A percentile compares a stretch with the other conserved stretches of the same genome.
Evolutionary conservation across 805 yeast genomes (phyloP).

Genomic region (Alloascoidea hylecoeti): DNA sequence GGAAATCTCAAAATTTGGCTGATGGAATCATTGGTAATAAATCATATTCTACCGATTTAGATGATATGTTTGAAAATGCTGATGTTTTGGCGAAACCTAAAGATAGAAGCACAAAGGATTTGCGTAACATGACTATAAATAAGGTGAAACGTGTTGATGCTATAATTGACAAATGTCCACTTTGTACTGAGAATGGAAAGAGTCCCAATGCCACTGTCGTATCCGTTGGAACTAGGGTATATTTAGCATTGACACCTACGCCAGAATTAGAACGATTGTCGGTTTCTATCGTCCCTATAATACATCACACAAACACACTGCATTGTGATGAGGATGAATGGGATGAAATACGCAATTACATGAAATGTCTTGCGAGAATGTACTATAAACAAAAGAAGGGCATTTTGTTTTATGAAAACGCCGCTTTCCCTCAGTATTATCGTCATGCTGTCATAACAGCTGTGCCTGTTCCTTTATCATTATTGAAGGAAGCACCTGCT

Average conservation of each 20-base stretch:
- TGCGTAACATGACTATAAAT: conserved; percentile 15
- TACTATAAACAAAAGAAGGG: conserved; percentile 21
- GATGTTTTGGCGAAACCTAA: conserved; percentile 19
- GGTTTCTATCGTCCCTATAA: conserved; percentile 26
- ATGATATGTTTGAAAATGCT: conserved; percentile 28
- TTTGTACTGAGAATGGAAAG: conserved; percentile 19
- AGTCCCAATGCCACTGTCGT: conserved; percentile 18
- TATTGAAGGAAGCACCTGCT: conserved; percentile 20
- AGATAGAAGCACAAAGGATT: conserved; percentile 16
- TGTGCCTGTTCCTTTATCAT: conserved; percentile 24
- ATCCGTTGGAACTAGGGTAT: conserved; percentile 22
- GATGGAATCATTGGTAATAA: conserved; percentile 22
- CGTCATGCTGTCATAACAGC: conserved; percentile 28
- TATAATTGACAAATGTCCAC: conserved; percentile 20
- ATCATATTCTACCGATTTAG: conserved; percentile 23
- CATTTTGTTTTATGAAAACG: conserved; percentile 31
- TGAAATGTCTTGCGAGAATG: conserved; percentile 25
- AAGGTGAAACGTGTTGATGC: conserved; percentile 15
- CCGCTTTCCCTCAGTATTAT: conserved; percentile 13
- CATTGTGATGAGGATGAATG: conserved; percentile 27
- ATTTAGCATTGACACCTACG: conserved; percentile 23
- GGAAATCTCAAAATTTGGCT: conserved; percentile 15
- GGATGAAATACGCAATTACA: conserved; percentile 27
- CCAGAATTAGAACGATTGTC: conserved; percentile 23
- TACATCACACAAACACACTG: conserved; percentile 24